These are phyloP conservation scores for Penicillium sp. DNA, from an alignment of 2,329 filamentous ascomycete genomes.

Conservation along the genomic window DNA sequence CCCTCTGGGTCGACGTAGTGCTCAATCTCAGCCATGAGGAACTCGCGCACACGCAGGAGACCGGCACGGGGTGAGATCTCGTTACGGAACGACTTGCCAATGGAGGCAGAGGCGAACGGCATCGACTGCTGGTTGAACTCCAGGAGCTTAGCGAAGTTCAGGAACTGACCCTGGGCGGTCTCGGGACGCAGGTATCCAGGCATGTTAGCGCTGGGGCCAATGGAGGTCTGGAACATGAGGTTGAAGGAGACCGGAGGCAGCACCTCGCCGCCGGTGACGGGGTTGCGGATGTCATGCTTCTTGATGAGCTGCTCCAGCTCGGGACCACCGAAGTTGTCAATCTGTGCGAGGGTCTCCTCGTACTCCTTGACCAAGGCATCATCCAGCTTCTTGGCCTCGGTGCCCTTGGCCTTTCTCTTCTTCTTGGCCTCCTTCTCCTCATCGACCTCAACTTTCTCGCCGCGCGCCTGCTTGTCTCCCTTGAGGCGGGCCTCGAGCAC, in stretches of 20 bases:
- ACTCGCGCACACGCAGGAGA: slow-evolving; percentile 90
- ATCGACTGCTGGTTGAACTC: slow-evolving; percentile 94
- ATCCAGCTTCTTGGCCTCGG: slow-evolving; percentile 78
- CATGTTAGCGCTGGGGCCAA: slow-evolving; percentile 85
- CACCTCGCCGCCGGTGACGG: slow-evolving; percentile 72
- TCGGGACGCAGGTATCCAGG: slow-evolving; percentile 87
- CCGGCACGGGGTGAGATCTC: slow-evolving; percentile 93
- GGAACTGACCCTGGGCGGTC: slow-evolving; percentile 96
- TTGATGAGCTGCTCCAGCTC: slow-evolving; percentile 84
- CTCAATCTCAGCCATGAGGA: slow-evolving; percentile 98
- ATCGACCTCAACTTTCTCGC: slow-evolving; percentile 64
- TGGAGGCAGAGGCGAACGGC: slow-evolving; percentile 95
- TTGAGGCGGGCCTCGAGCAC: slow-evolving; percentile 83
- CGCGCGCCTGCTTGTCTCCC: slow-evolving; percentile 88
- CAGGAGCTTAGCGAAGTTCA: slow-evolving; percentile 94
- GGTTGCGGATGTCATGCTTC: slow-evolving; percentile 90
- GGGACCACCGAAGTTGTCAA: slow-evolving; percentile 90
- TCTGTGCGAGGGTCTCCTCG: slow-evolving; percentile 84
- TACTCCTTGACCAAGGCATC: slow-evolving; percentile 86
- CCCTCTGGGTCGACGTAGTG: slow-evolving; percentile 94
- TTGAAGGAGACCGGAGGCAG: slow-evolving; percentile 88
- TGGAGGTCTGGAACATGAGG: slow-evolving; percentile 96
- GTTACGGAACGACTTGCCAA: slow-evolving; percentile 97
- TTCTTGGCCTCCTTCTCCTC: slow-evolving; percentile 82
- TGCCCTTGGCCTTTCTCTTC: slow-evolving; percentile 78